phyloP scores from a whole-genome alignment of 176 grass and related monocot genomes.

The Miscanthus lutarioriparius region DNA sequence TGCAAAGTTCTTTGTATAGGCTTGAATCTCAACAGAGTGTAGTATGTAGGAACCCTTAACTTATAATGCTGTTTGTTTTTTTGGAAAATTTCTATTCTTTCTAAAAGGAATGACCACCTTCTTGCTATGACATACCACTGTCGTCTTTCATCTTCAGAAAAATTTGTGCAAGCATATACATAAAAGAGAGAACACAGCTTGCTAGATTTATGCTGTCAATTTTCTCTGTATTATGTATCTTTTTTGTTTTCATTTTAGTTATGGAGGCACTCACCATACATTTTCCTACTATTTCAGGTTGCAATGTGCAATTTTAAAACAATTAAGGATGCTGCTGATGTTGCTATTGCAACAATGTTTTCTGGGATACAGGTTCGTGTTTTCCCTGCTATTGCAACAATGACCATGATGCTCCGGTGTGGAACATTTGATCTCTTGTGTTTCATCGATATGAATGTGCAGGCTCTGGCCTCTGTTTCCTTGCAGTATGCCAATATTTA shows the following conservation, averaged over 20 bases:
- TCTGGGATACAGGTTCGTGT: conserved; percentile 93
- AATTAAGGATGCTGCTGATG: conserved; percentile 95
- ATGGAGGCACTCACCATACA: conserved; percentile 19
- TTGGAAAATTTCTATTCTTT: not conserved
- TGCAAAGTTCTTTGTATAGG: not conserved
- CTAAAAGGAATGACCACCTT: not conserved
- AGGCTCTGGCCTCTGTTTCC: not conserved
- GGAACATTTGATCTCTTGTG: too few relatives aligned
- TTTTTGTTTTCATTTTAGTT: conserved; percentile 16
- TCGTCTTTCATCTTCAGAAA: conserved; percentile 26
- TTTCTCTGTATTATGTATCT: not conserved
- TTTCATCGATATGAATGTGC: not conserved
- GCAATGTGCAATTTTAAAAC: conserved; percentile 98
- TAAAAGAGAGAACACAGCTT: not conserved
- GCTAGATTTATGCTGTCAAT: conserved; percentile 2
- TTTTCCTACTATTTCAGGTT: conserved; percentile 59
- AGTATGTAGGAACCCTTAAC: not conserved
- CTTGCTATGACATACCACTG: conserved; percentile 14
- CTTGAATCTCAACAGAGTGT: not conserved
- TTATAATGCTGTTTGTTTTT: not conserved
- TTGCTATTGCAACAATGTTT: conserved; percentile 97
- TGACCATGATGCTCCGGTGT: too few relatives aligned
- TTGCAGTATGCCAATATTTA: conserved; percentile 14
- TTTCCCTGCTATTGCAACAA: conserved; percentile 16
- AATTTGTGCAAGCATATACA: not conserved